Conservation (phyloP, 2,329 filamentous ascomycete genomes). For the Capronia americana region DNA sequence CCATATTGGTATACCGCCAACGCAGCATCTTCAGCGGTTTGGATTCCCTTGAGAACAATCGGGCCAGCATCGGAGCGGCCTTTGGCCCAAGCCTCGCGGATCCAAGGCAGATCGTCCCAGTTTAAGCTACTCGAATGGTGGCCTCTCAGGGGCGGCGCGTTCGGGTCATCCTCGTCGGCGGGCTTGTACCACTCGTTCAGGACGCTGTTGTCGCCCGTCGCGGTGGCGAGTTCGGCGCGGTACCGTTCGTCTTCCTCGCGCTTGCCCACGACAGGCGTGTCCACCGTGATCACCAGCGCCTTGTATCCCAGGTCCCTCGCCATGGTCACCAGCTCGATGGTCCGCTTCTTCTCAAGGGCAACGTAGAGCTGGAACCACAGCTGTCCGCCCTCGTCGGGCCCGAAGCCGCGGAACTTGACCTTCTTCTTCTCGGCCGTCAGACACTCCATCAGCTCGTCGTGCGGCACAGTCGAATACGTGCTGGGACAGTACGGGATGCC, state of each 20-base stretch:
- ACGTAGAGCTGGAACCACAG: conserved; percentile 58
- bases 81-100: conserved; percentile 47
- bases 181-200: conserved; percentile 48
- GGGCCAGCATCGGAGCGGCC: conserved; percentile 54
- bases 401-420: conserved; percentile 5
- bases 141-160: conserved; percentile 59
- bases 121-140: conserved; percentile 60
- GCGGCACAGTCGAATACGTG: conserved; percentile 44
- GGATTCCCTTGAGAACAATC: conserved; percentile 64
- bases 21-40: conserved; percentile 62
- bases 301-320: conserved; percentile 37
- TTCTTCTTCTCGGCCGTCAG: conserved; percentile 18
- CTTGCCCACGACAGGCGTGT: conserved; percentile 53
- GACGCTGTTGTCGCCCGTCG: conserved; percentile 37
- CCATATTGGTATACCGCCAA: conserved; percentile 55
- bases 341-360: conserved; percentile 57
- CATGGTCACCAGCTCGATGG: conserved; percentile 52
- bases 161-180: conserved; percentile 55
- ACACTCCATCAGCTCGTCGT: conserved; percentile 42
- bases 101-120: conserved; percentile 63
- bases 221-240: conserved; percentile 49
- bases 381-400: conserved; percentile 45
- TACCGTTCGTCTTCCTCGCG: conserved; percentile 65
- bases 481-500: conserved; percentile 47
- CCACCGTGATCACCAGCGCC: conserved; percentile 40